A percentile compares a stretch with the other conserved stretches of the same genome.
Evolutionary conservation across 169 alveolate species (phyloP).

Genomic region (Plasmodium malariae): DNA sequence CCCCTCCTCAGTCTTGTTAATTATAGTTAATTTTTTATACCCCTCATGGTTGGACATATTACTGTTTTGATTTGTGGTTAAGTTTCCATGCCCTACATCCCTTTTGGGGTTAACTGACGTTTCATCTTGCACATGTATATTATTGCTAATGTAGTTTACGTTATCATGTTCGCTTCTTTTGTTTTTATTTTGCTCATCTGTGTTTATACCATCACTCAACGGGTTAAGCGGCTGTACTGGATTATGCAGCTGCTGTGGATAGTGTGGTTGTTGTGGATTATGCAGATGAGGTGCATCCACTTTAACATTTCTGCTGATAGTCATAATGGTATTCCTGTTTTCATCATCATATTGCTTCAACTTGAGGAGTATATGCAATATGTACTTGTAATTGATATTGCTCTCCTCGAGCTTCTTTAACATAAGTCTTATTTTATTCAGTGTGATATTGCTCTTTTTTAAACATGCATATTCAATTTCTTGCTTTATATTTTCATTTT

Average conservation of each 20-base stretch:
- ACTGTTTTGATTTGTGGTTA: background rate
- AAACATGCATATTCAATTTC: constrained; percentile 57
- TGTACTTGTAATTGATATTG: constrained; percentile 44
- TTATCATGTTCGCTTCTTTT: background rate
- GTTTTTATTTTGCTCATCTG: background rate
- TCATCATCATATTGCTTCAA: constrained; percentile 33
- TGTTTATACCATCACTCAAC: background rate
- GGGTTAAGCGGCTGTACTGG: no score
- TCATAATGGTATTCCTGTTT: background rate
- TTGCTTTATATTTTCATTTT: constrained; percentile 41
- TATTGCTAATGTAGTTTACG: background rate
- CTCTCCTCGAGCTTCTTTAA: constrained; percentile 45
- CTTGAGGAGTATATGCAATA: constrained; percentile 34
- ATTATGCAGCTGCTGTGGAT: background rate
- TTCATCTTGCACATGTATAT: background rate
- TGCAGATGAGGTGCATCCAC: background rate
- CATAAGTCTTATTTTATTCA: constrained; percentile 53
- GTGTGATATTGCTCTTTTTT: constrained; percentile 34
- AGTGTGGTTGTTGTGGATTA: background rate
- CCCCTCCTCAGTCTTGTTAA: background rate
- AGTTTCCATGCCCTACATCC: background rate
- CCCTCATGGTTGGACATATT: background rate
- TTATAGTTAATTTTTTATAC: no score
- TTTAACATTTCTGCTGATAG: background rate
- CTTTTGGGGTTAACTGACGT: background rate